Conservation (phyloP, 257 asterid species). For the Prunella vulgaris region DNA sequence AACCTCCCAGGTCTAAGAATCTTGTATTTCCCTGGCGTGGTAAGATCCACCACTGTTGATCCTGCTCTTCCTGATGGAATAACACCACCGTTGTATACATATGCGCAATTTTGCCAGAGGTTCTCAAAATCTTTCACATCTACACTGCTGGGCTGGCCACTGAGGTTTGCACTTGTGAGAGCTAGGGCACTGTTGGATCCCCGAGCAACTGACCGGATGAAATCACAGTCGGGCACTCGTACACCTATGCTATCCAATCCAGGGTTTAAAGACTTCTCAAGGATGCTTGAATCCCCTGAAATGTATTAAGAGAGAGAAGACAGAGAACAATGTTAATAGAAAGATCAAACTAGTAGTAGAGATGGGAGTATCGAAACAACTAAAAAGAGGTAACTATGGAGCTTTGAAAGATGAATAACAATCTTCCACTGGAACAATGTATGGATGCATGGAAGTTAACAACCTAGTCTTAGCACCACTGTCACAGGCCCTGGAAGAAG, state of each 20-base stretch:
- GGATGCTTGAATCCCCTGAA: slow-evolving; percentile 77
- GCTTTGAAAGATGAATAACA: background rate
- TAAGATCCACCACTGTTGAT: slow-evolving; percentile 37
- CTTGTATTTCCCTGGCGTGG: slow-evolving; percentile 61
- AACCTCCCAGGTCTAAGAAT: slow-evolving; percentile 93
- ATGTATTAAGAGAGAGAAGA: no score
- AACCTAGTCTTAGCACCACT: slow-evolving; percentile 55
- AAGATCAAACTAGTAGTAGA: background rate
- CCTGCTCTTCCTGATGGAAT: slow-evolving; percentile 63
- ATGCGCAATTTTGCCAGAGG: slow-evolving; percentile 76
- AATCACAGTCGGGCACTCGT: slow-evolving; percentile 65
- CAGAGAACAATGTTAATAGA: background rate
- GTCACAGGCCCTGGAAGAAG: no score
- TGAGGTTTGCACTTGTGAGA: slow-evolving; percentile 90
- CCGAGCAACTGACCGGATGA: slow-evolving; percentile 63
- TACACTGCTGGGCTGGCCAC: slow-evolving; percentile 79
- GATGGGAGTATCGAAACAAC: no score
- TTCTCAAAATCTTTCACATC: slow-evolving; percentile 66
- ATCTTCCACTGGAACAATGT: no score
- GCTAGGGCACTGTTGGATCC: slow-evolving; percentile 81
- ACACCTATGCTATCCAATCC: slow-evolving; percentile 83
- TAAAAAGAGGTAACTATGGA: background rate
- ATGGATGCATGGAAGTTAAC: slow-evolving; percentile 54
- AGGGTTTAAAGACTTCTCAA: slow-evolving; percentile 79
- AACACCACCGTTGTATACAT: slow-evolving; percentile 46